These are phyloP conservation scores for Globisporangium cystogenes DNA, from an alignment of 352 stramenopile genomes.

Conservation along the genomic window DNA sequence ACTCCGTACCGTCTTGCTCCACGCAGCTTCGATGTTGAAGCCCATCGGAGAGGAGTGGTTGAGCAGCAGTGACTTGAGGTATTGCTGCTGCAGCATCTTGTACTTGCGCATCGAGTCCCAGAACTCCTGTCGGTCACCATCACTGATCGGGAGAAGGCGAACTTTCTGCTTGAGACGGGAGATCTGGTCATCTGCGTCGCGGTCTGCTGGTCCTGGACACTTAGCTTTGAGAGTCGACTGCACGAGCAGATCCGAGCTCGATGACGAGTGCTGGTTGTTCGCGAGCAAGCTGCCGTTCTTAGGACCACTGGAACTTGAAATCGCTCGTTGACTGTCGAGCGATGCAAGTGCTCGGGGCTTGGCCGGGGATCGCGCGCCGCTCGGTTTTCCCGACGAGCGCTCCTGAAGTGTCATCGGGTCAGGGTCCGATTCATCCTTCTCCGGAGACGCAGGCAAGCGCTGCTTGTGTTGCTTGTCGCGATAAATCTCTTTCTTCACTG, in stretches of 20 bases:
- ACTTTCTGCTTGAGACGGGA: slow-evolving; percentile 39
- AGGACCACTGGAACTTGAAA: neutral
- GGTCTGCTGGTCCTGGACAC: neutral
- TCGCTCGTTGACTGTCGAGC: neutral
- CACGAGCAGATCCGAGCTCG: neutral
- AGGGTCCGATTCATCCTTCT: slow-evolving; percentile 1
- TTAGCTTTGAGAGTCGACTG: neutral
- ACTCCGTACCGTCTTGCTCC: slow-evolving; percentile 30
- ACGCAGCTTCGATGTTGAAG: slow-evolving; percentile 57
- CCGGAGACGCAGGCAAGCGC: neutral
- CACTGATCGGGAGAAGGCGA: slow-evolving; percentile 30
- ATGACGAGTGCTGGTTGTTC: neutral
- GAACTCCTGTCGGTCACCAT: slow-evolving; percentile 33
- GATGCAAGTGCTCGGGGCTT: slow-evolving; percentile 6
- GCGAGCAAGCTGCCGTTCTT: neutral
- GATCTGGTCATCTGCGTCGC: slow-evolving; percentile 28
- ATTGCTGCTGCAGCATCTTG: slow-evolving; percentile 31
- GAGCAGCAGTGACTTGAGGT: slow-evolving; percentile 19
- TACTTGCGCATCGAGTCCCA: slow-evolving; percentile 41
- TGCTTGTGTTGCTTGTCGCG: slow-evolving; percentile 24
- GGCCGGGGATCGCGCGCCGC: neutral
- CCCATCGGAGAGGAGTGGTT: slow-evolving; percentile 37
- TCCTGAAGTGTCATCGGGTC: neutral
- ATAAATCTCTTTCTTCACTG: slow-evolving; percentile 36
- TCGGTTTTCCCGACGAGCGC: neutral